Evolutionary conservation across 2,329 filamentous ascomycete species (phyloP), one percentile per base, ranked within the genome.

Genomic region (Exophiala phaeomuriformis): DNA sequence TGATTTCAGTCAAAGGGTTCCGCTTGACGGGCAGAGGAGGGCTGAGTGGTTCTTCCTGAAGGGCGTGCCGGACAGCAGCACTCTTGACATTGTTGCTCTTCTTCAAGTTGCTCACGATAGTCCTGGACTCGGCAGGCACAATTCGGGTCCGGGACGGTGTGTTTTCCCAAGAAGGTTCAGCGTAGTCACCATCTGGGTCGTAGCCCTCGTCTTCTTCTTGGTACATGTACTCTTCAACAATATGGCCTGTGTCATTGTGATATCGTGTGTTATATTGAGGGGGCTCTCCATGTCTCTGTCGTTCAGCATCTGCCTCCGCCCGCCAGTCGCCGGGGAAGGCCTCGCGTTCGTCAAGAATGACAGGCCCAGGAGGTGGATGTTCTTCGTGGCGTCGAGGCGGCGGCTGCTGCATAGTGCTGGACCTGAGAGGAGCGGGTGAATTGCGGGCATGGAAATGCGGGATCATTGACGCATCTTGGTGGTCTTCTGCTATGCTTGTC

Each of bases 121-220:
- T 32, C n/a, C 44, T 40, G 4, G 35, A 28, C 9, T 55, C 46
- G 6, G 42, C 12, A 9, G 32, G 19, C 19, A 19, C 39, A 33
- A 47, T 32, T 37, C 52, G 51, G 28, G 51, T 42, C n/a, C 57
- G 53, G 41, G 57, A 59, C 3, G 57, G 57, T 5, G 57, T 59
- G 40, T 58, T 47, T 19, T 55, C 46, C 32, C 39, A 49, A 29
- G 41, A 47, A 12, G 53, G 39, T 19, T 49, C 54, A 10, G 44
- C 32, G 40, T 49, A 52, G 10, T 55, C 57, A n/a, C 41, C 52
- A 31, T 59, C 57, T 32, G 32, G 54, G 12, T 56, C 53, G 28
- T 55, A 56, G 35, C 45, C 51, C 19, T 57, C 54, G 28, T 52
- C 47, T 6, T 47, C 42, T 2, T 31, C 41, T 5, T 50, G 45